Conservation (phyloP, 768 basidiomycete species). For the Pilatotrama ljubarskyi region DNA sequence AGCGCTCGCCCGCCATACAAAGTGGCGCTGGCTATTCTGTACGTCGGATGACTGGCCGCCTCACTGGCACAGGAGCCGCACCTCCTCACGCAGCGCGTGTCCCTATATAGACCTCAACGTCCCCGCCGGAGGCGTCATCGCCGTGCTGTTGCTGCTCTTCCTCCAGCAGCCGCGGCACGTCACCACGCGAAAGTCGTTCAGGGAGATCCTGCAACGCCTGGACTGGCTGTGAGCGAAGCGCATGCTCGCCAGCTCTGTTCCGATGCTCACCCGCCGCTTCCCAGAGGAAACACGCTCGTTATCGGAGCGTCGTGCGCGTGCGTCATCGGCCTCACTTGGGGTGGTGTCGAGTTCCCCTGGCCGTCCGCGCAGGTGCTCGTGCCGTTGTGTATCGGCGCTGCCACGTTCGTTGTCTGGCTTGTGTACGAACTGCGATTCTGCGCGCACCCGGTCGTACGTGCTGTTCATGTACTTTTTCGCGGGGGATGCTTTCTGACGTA, state of each 20-base stretch:
- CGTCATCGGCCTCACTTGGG: constrained; percentile 32
- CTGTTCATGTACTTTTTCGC: background rate
- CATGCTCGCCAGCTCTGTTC: background rate
- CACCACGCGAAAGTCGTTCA: background rate
- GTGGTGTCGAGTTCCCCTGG: constrained; percentile 40
- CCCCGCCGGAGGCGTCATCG: background rate
- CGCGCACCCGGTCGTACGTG: constrained; percentile 24
- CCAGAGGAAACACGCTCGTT: constrained; percentile 28
- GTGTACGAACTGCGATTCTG: constrained; percentile 32
- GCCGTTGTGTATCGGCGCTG: constrained; percentile 37
- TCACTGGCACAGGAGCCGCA: too few relatives aligned
- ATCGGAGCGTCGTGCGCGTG: constrained; percentile 18
- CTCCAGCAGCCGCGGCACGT: background rate
- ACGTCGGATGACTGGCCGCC: background rate
- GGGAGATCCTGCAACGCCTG: background rate
- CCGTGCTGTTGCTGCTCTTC: background rate
- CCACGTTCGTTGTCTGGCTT: constrained; percentile 34
- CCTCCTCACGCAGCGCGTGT: too few relatives aligned
- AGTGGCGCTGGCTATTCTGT: constrained; percentile 12
- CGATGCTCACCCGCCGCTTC: background rate
- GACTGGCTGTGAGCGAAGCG: background rate
- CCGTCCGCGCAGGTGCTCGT: constrained; percentile 32
- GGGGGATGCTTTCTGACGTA: background rate
- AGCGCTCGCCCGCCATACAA: constrained; percentile 15
- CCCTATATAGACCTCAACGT: background rate